Evolutionary conservation across 2,329 filamentous ascomycete genomes (phyloP).

Genomic region (Beauveria pseudobassiana): DNA sequence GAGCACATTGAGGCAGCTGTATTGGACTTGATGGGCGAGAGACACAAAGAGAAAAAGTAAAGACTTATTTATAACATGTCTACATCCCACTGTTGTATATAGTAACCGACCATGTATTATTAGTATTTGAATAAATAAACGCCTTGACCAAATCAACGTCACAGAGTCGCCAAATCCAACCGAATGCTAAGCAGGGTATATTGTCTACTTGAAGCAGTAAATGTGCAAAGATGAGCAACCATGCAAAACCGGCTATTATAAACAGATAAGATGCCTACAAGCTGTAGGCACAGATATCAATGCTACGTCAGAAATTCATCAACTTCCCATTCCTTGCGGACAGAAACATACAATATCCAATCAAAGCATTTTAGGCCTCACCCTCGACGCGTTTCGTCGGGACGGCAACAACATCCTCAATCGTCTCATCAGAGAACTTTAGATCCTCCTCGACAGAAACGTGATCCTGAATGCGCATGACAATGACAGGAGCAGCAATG

Average conservation of each 20-base stretch:
- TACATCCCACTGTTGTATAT: not conserved
- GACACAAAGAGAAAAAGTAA: not conserved
- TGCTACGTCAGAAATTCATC: constrained; percentile 6
- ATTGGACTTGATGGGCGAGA: constrained; percentile 7
- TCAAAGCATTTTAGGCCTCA: not conserved
- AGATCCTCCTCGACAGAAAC: constrained; percentile 75
- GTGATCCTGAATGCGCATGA: constrained; percentile 73
- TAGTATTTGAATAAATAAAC: no score
- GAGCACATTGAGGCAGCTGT: constrained; percentile 16
- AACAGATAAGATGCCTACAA: constrained; percentile 7
- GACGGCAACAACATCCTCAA: constrained; percentile 53
- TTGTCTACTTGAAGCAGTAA: constrained; percentile 11
- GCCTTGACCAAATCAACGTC: not conserved
- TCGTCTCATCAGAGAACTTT: constrained; percentile 75
- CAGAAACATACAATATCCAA: not conserved
- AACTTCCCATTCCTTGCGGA: not conserved
- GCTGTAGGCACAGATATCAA: not conserved
- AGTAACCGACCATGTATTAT: not conserved
- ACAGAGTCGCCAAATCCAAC: not conserved
- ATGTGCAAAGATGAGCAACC: constrained; percentile 7
- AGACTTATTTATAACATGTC: no score
- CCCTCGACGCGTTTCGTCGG: not conserved
- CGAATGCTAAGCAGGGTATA: constrained; percentile 12
- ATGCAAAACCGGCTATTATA: constrained; percentile 5
- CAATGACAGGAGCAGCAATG: constrained; percentile 71